These are phyloP conservation scores for Hypoxylon lienhwacheense DNA, from an alignment of 495 filamentous ascomycete species.

Conservation along the genomic window DNA sequence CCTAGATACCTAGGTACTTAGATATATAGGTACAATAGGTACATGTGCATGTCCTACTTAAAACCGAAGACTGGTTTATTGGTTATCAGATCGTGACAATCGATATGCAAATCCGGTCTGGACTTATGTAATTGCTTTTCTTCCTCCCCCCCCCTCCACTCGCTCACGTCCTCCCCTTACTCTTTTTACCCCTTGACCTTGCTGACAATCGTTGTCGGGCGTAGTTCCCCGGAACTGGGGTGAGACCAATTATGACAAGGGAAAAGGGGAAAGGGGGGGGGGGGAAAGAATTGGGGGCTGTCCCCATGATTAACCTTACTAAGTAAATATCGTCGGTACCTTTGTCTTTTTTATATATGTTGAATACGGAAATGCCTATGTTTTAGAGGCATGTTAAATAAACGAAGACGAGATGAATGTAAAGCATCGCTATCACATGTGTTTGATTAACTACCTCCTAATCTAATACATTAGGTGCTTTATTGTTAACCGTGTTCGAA, in stretches of 20 bases:
- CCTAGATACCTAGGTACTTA: too few relatives aligned
- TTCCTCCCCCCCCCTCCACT: neutral
- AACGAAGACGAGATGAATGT: neutral
- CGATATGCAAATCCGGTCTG: conserved; percentile 20
- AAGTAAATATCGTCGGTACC: conserved; percentile 5
- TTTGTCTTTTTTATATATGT: too few relatives aligned
- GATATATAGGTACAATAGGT: neutral
- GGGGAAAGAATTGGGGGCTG: neutral
- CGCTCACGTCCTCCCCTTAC: conserved; percentile 16
- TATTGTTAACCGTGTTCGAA: too few relatives aligned
- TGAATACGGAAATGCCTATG: conserved; percentile 11
- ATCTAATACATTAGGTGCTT: too few relatives aligned
- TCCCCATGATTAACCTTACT: conserved; percentile 11
- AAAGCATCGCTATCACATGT: neutral
- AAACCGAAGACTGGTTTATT: too few relatives aligned
- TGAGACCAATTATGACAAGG: conserved; percentile 20
- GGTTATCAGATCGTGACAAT: conserved; percentile 28
- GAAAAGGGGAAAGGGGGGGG: conserved; percentile 1
- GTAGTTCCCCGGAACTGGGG: conserved; percentile 34
- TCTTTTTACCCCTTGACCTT: conserved; percentile 18
- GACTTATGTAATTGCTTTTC: conserved; percentile 3
- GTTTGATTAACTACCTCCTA: neutral
- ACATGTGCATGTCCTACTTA: neutral
- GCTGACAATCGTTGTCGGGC: conserved; percentile 30
- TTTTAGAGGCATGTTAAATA: too few relatives aligned